Percentiles rank a stretch among this genome's conserved stretches.
Evolutionary conservation across 2,329 filamentous ascomycete species (phyloP).

Genomic region (Pestalotiopsis sp.): DNA sequence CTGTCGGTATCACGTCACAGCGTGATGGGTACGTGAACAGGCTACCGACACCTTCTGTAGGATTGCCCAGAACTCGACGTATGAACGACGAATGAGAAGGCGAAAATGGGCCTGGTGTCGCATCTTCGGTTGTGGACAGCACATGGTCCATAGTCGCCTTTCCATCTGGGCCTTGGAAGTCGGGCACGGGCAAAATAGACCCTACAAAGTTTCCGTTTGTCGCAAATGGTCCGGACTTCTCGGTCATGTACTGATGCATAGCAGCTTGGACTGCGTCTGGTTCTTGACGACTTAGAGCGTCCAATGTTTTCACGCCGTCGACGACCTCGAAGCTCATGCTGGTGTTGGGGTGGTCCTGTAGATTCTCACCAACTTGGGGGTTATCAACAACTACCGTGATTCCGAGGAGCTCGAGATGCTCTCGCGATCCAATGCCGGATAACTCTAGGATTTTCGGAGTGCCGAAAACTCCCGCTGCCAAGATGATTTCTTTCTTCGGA

Average conservation of each 20-base stretch:
- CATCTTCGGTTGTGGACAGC: background rate
- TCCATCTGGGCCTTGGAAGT: slow-evolving; percentile 4
- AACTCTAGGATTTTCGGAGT: slow-evolving; percentile 63
- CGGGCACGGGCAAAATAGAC: slow-evolving; percentile 5
- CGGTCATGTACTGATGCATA: slow-evolving; percentile 30
- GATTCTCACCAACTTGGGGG: slow-evolving; percentile 47
- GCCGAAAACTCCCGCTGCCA: slow-evolving; percentile 59
- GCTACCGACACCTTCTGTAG: slow-evolving; percentile 32
- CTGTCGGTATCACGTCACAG: slow-evolving; percentile 20
- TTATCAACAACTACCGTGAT: slow-evolving; percentile 46
- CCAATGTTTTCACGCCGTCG: slow-evolving; percentile 17
- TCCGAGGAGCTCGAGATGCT: slow-evolving; percentile 40
- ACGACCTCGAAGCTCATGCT: slow-evolving; percentile 14
- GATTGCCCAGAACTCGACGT: slow-evolving; percentile 33
- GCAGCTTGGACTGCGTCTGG: slow-evolving; percentile 26
- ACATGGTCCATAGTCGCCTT: background rate
- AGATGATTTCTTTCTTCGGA: slow-evolving; percentile 50
- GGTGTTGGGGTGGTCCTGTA: slow-evolving; percentile 44
- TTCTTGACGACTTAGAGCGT: slow-evolving; percentile 16
- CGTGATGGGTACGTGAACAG: slow-evolving; percentile 29
- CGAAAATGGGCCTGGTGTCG: background rate
- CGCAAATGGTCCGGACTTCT: slow-evolving; percentile 36
- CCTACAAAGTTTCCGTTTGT: slow-evolving; percentile 15
- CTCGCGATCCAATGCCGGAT: slow-evolving; percentile 57
- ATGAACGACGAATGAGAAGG: background rate